Base-by-base conservation (phyloP, 2,329 filamentous ascomycete species). In the Dactylellina sp. region DNA sequence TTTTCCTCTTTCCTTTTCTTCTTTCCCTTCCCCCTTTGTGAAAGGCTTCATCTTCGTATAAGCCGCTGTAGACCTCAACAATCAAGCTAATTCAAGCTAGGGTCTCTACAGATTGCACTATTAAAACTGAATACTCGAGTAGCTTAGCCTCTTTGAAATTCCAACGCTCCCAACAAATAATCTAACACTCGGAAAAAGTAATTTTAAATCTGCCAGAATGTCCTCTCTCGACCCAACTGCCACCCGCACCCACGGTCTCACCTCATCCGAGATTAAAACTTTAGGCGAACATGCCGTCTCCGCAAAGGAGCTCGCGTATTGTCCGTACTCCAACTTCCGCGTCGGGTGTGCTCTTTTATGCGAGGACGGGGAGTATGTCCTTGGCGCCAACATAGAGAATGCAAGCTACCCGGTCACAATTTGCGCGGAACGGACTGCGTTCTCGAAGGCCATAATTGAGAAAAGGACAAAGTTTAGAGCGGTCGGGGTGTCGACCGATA, bases 321-420 rank as follows among this genome's bases (percentile, higher is more conserved):
- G 93, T 87, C 93, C 91, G 2, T 97, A 97, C 85, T 96, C 92
- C 78, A 86, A 89, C 72, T 99, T 98, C 85, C 91, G 89, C 76
- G 95, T 99, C 75, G 95, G 95, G 75, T 89, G 91, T 55, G 89
- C 91, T 35, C 82, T 98, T 74, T 88, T 98, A 75, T 85, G 87
- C 5, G 75, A 81, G 9, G 82, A 84, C 28, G 86, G 85, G 1
- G 81, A 82, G 66, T 87, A 85, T 77, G 85, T 93, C 66, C 84
- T 86, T 49, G 95, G 95, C 62, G 93, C 91, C 75, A 97, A 97
- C 80, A 88, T 98, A 75, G 95, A 99, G 83, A 97, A 98, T 80
- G 93, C 92, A 0, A 85, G 90, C 25, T 98, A 96, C 80, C 94
- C 95, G 0, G 93, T 97, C 4, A 92, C 92, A n/a, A 96, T 91